Conservation (phyloP, 1,284 basidiomycete species). For the Puccinia triticina region DNA sequence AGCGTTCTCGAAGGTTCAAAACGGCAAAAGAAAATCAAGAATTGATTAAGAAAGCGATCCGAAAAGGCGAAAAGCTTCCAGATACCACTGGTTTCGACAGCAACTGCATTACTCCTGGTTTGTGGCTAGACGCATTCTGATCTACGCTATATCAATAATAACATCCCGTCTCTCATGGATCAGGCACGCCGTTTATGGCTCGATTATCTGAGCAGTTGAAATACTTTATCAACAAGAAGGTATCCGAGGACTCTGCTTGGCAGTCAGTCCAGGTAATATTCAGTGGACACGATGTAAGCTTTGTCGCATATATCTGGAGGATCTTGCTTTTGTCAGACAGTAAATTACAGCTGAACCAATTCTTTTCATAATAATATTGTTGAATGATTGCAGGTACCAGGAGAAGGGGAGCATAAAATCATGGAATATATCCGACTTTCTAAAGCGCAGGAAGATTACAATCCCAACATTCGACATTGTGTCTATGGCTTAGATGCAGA, state of each 20-base stretch:
- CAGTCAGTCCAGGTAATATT: constrained; percentile 86
- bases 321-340: not conserved
- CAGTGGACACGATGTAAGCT: constrained; percentile 84
- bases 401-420: constrained; percentile 99
- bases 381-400: constrained; percentile 67
- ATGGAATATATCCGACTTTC: constrained; percentile 97
- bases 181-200: constrained; percentile 93
- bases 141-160: constrained; percentile 6
- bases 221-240: constrained; percentile 97
- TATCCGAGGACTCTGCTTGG: constrained; percentile 93
- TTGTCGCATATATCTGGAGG: not conserved
- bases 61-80: constrained; percentile 86
- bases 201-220: constrained; percentile 84
- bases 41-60: constrained; percentile 78
- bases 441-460: constrained; percentile 91
- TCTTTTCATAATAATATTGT: not conserved
- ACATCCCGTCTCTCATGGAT: not conserved
- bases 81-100: constrained; percentile 95
- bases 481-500: constrained; percentile 98
- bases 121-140: constrained; percentile 57
- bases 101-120: constrained; percentile 97
- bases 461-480: constrained; percentile 92
- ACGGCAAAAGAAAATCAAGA: constrained; percentile 92
- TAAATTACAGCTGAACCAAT: not conserved
- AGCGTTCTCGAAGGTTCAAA: constrained; percentile 83